A percentile compares a stretch with the other conserved stretches of the same genome.
Evolutionary conservation across 495 filamentous ascomycete genomes (phyloP).

Genomic region (Talaromyces stipitatus): DNA sequence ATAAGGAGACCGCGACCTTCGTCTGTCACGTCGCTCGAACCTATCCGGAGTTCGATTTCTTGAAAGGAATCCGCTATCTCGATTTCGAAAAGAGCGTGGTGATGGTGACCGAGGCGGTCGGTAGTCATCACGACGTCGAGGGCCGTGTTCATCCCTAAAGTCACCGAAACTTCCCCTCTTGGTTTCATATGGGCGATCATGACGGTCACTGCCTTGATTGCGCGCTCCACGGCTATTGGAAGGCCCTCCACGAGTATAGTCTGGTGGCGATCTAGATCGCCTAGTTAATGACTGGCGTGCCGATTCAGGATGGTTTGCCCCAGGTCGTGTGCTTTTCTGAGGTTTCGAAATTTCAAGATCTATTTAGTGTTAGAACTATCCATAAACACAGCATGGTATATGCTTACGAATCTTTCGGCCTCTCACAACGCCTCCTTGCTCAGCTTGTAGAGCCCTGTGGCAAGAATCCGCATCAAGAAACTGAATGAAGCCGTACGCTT

Average conservation of each 20-base stretch:
- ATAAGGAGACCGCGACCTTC: conserved; percentile 63
- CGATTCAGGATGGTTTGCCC: conserved; percentile 29
- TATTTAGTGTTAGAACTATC: conserved; percentile 22
- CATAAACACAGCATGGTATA: not conserved
- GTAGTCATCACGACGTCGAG: conserved; percentile 54
- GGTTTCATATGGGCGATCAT: conserved; percentile 34
- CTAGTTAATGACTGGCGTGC: conserved; percentile 31
- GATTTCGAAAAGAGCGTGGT: conserved; percentile 46
- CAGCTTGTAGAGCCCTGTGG: conserved; percentile 58
- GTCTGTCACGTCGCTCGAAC: conserved; percentile 51
- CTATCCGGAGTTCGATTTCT: conserved; percentile 49
- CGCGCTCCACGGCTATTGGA: conserved; percentile 26
- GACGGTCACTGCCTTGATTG: conserved; percentile 29
- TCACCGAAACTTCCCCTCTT: conserved; percentile 34
- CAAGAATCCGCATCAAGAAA: conserved; percentile 73
- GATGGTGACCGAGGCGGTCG: conserved; percentile 57
- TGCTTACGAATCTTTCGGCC: conserved; percentile 88
- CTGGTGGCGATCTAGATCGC: conserved; percentile 62
- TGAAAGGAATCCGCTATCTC: conserved; percentile 61
- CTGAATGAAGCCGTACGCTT: conserved; percentile 95
- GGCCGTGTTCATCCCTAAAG: conserved; percentile 41
- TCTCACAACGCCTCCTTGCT: conserved; percentile 71
- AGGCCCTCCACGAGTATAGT: conserved; percentile 47
- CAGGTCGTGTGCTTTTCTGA: conserved; percentile 64
- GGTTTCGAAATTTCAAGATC: conserved; percentile 92